phyloP scores from a whole-genome alignment of 1,139 yeast genomes.

The Petasospora fabianii region DNA sequence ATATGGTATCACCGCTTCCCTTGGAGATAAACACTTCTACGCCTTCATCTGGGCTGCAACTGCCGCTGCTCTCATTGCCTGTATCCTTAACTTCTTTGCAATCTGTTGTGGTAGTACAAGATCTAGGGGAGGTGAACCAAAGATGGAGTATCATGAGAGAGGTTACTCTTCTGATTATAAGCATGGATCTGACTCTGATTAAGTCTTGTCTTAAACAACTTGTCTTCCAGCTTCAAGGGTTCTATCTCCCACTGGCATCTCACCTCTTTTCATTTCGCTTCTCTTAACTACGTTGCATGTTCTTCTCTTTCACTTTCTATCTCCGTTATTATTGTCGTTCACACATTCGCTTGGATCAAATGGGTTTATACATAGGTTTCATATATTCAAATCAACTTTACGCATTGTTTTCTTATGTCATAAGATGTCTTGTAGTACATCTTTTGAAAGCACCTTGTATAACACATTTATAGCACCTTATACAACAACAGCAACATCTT shows the following conservation, averaged over 20 bases:
- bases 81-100: constrained; percentile 38
- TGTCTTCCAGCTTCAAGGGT: no score
- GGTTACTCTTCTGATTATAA: no score
- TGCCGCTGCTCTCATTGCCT: constrained; percentile 35
- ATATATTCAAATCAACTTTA: background rate
- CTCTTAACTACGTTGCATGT: no score
- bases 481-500: constrained; percentile 35
- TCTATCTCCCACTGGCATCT: no score
- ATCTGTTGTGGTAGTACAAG: constrained; percentile 39
- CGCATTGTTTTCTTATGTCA: no score
- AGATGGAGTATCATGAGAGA: constrained; percentile 23
- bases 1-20: constrained; percentile 39
- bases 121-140: constrained; percentile 20
- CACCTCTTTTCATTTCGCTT: no score
- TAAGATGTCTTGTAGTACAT: background rate
- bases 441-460: no score
- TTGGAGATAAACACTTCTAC: constrained; percentile 33
- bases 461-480: background rate
- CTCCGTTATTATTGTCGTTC: background rate
- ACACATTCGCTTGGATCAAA: background rate
- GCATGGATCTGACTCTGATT: constrained; percentile 2
- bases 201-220: no score
- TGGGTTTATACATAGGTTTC: background rate
- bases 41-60: constrained; percentile 46
- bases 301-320: no score